Conservation (phyloP, 345 rosid species). For the Mercurialis annua region DNA sequence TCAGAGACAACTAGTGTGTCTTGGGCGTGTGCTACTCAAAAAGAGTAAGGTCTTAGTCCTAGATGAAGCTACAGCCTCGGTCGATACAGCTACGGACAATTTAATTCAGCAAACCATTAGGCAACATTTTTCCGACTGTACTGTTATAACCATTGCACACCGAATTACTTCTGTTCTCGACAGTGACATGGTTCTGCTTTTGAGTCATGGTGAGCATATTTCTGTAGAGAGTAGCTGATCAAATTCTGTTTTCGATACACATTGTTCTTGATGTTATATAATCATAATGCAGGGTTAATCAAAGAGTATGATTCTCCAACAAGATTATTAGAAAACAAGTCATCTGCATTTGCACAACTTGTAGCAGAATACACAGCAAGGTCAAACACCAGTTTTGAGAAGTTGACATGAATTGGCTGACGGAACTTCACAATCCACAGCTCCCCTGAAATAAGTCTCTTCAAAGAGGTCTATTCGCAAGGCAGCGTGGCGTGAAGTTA, state of each 20-base stretch:
- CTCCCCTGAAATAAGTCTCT: no score
- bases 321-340: conserved; percentile 55
- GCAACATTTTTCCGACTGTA: conserved; percentile 58
- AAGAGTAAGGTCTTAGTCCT: conserved; percentile 78
- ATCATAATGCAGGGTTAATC: conserved; percentile 45
- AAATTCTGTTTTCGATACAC: background rate
- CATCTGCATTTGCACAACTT: conserved; percentile 70
- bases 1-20: conserved; percentile 80
- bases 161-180: conserved; percentile 77
- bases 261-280: background rate
- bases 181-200: conserved; percentile 71
- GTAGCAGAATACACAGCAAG: conserved; percentile 70
- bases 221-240: background rate
- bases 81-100: conserved; percentile 80
- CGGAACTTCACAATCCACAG: no score
- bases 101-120: conserved; percentile 65
- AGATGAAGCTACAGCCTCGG: conserved; percentile 90
- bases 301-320: conserved; percentile 63
- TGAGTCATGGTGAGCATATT: conserved; percentile 50
- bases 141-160: conserved; percentile 77
- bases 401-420: background rate
- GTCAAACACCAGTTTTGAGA: conserved; percentile 46
- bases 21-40: conserved; percentile 76
- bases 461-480: no score
- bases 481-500: no score